Conservation (phyloP, 2,329 filamentous ascomycete species). For the Claviceps sp. region DNA sequence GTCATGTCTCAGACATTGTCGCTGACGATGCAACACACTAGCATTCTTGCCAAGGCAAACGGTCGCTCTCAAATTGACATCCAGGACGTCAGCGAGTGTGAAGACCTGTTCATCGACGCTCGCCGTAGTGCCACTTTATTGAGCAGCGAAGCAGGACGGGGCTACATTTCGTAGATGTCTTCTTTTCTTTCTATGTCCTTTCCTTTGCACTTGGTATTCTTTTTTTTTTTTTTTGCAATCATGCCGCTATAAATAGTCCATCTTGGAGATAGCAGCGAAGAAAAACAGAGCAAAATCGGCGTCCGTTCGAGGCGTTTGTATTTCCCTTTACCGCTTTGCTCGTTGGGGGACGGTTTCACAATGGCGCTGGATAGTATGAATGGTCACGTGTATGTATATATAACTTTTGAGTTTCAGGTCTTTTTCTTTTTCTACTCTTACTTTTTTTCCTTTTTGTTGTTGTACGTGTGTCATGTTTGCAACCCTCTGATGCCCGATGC, state of each 20-base stretch:
- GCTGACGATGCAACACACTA: constrained; percentile 25
- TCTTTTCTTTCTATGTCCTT: background rate
- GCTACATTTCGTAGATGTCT: constrained; percentile 43
- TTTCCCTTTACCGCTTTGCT: background rate
- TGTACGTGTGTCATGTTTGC: too few species aligned
- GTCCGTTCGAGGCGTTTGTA: background rate
- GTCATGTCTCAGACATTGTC: constrained; percentile 17
- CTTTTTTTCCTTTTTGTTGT: background rate
- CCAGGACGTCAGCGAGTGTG: constrained; percentile 66
- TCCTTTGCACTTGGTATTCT: background rate
- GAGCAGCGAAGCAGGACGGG: constrained; percentile 45
- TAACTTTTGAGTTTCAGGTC: background rate
- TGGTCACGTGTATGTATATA: background rate
- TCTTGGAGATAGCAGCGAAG: background rate
- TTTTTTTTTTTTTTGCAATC: background rate
- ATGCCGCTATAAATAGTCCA: background rate
- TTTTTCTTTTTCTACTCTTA: background rate
- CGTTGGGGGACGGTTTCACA: background rate
- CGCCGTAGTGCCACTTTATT: constrained; percentile 63
- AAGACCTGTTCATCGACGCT: constrained; percentile 74
- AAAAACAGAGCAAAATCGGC: background rate
- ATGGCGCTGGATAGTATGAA: background rate
- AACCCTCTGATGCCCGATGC: background rate
- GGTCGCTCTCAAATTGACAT: constrained; percentile 65
- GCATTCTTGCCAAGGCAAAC: constrained; percentile 79